Percentiles rank a stretch among this genome's conserved stretches.
Evolutionary conservation across 179 eudicot species (phyloP).

Genomic region (Drosera spatulata): DNA sequence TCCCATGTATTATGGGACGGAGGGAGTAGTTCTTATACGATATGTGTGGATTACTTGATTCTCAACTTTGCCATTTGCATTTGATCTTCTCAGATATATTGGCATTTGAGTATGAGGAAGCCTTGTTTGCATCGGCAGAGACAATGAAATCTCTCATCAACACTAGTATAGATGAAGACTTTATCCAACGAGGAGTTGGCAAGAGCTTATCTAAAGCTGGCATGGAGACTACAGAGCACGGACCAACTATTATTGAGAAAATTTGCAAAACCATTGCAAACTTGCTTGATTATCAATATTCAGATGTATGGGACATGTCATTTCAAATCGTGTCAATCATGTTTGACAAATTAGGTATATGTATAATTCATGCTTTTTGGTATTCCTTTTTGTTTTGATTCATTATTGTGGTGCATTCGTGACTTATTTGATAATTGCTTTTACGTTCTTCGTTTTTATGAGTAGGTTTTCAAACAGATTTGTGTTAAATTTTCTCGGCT

Average conservation of each 20-base stretch:
- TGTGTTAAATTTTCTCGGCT: too few species aligned
- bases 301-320: conserved; percentile 70
- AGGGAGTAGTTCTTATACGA: too few species aligned
- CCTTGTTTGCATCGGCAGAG: conserved; percentile 63
- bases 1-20: too few species aligned
- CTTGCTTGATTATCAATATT: conserved; percentile 64
- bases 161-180: conserved; percentile 66
- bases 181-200: conserved; percentile 65
- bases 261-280: conserved; percentile 67
- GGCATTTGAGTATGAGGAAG: conserved; percentile 77
- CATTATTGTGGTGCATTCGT: too few species aligned
- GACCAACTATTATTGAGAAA: conserved; percentile 67
- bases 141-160: conserved; percentile 62
- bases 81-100: conserved; percentile 48
- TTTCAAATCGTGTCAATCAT: conserved; percentile 69
- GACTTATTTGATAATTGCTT: too few species aligned
- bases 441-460: too few species aligned
- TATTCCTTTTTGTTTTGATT: neutral
- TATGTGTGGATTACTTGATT: too few species aligned
- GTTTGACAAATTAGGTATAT: conserved; percentile 88
- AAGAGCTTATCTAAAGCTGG: conserved; percentile 20
- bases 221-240: conserved; percentile 29
- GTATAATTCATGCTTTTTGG: neutral
- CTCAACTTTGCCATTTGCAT: conserved; percentile 13
- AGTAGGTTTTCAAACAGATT: too few species aligned